These are phyloP conservation scores for Cladophialophora exuberans DNA, from an alignment of 2,329 filamentous ascomycete genomes.

Conservation along the genomic window DNA sequence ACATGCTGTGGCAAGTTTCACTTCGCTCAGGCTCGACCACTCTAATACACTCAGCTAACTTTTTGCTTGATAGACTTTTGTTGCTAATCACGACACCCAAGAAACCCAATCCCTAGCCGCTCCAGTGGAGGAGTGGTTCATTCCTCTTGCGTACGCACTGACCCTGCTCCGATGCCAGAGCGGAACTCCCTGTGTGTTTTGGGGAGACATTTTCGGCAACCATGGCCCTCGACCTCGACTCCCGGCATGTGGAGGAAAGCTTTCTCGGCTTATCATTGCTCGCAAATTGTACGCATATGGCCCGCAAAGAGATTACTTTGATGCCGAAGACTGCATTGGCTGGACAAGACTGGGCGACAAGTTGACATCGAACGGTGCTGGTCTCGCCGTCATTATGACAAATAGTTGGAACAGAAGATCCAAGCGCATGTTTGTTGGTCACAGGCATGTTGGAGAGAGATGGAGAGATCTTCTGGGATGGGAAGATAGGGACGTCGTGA, in stretches of 20 bases:
- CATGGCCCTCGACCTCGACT: conserved; percentile 56
- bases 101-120: conserved; percentile 26
- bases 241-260: conserved; percentile 58
- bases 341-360: conserved; percentile 56
- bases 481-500: conserved; percentile 58
- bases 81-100: conserved; percentile 56
- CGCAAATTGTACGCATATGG: conserved; percentile 71
- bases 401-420: conserved; percentile 44
- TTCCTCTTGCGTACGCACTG: conserved; percentile 71
- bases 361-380: conserved; percentile 38
- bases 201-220: conserved; percentile 70
- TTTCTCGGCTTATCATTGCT: conserved; percentile 64
- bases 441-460: conserved; percentile 59
- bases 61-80: conserved; percentile 27
- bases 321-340: conserved; percentile 63
- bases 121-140: conserved; percentile 53
- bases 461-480: conserved; percentile 67
- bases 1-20: conserved; percentile 43
- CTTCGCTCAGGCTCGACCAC: neutral
- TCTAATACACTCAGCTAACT: neutral
- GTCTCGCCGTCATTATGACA: conserved; percentile 63
- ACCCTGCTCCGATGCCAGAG: conserved; percentile 65
- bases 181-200: conserved; percentile 71
- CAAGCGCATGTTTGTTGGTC: conserved; percentile 67
- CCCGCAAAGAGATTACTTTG: conserved; percentile 66